A percentile compares a stretch with the other conserved stretches of the same genome.
Conservation (phyloP, 2,329 filamentous ascomycete genomes). For the Periconia sp. region DNA sequence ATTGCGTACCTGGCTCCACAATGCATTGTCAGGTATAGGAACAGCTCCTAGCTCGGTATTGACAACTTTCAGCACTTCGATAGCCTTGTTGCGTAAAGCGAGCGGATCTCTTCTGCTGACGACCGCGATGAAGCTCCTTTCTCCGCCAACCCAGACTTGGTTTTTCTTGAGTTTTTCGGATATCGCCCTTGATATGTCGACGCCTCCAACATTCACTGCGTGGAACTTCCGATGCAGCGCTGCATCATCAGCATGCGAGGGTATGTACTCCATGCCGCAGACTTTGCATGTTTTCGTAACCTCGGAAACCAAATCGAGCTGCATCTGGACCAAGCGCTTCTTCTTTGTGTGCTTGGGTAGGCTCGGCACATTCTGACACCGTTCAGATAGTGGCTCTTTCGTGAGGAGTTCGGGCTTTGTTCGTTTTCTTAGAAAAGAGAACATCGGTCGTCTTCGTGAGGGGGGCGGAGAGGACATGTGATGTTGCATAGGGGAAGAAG, state of each 20-base stretch:
- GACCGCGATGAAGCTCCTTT: constrained; percentile 61
- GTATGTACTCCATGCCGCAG: constrained; percentile 72
- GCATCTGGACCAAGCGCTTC: constrained; percentile 62
- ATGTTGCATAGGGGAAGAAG: constrained; percentile 34
- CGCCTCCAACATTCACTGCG: constrained; percentile 64
- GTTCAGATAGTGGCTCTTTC: constrained; percentile 30
- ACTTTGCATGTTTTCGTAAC: constrained; percentile 62
- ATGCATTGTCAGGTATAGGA: constrained; percentile 61
- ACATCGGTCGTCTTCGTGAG: constrained; percentile 53
- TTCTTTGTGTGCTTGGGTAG: constrained; percentile 29
- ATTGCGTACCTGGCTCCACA: constrained; percentile 60
- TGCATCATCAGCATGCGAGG: constrained; percentile 66
- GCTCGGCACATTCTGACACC: constrained; percentile 41
- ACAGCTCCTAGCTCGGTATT: constrained; percentile 68
- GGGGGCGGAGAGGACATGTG: constrained; percentile 32
- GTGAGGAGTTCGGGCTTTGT: constrained; percentile 15
- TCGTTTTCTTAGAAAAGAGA: constrained; percentile 52
- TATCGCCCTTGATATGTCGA: constrained; percentile 66
- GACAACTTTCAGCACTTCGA: constrained; percentile 62
- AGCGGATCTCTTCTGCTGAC: constrained; percentile 61
- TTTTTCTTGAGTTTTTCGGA: constrained; percentile 58
- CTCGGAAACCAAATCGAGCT: constrained; percentile 64
- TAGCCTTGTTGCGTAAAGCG: constrained; percentile 62
- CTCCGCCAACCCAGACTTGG: constrained; percentile 55
- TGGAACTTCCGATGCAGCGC: constrained; percentile 69